Conservation (phyloP, 176 grass and related monocot genomes). For the Phoenix dactylifera region DNA sequence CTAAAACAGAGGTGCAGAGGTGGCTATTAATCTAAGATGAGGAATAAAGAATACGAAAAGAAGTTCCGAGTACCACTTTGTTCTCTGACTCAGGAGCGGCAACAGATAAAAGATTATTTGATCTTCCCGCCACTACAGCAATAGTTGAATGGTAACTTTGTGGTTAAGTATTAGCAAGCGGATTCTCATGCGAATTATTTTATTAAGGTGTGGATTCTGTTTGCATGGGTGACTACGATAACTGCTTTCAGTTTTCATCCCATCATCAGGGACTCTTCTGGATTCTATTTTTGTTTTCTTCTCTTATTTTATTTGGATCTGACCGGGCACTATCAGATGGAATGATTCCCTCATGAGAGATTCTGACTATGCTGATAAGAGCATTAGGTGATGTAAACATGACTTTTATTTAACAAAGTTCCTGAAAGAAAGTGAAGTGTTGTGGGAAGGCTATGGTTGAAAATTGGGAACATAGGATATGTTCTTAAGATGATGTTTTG, state of each 20-base stretch:
- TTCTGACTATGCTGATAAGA: background rate
- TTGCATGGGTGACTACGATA: background rate
- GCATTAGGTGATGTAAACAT: background rate
- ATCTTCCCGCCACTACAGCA: too few species aligned
- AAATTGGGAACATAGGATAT: conserved; percentile 17
- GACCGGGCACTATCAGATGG: background rate
- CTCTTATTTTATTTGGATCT: too few species aligned
- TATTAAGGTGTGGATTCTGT: background rate
- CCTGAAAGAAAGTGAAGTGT: conserved; percentile 14
- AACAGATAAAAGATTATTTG: background rate
- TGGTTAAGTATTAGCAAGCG: too few species aligned
- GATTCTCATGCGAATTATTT: background rate
- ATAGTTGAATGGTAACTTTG: too few species aligned
- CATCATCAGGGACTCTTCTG: background rate
- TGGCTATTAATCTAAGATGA: background rate
- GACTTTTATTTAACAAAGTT: background rate
- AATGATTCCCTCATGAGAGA: background rate
- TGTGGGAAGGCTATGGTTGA: background rate
- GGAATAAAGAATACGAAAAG: background rate
- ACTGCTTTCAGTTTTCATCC: background rate
- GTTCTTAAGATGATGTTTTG: conserved; percentile 6
- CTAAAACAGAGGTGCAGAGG: background rate
- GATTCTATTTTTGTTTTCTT: background rate
- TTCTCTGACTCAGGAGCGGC: background rate
- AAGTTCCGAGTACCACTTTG: conserved; percentile 4